Conservation (phyloP, 768 basidiomycete species). For the Pleurotus tuoliensis region DNA sequence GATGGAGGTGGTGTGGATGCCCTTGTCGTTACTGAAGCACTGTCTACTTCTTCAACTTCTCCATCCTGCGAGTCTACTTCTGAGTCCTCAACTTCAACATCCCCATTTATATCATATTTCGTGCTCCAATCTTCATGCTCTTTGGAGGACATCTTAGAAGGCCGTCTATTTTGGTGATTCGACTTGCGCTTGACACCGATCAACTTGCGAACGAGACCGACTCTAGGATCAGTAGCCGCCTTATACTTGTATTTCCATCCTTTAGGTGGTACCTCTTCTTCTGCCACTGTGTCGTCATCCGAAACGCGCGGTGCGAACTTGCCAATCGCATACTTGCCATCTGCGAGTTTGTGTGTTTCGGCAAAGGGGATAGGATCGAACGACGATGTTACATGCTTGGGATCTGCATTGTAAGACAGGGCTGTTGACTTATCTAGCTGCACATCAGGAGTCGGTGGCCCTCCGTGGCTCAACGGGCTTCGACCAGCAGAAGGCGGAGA, state of each 20-base stretch:
- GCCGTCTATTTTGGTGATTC: conserved; percentile 29
- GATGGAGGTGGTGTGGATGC: conserved; percentile 68
- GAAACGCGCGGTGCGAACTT: conserved; percentile 72
- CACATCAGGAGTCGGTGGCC: conserved; percentile 52
- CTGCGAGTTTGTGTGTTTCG: conserved; percentile 52
- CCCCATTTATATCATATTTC: conserved; percentile 20
- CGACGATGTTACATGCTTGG: conserved; percentile 17
- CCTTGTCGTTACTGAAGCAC: conserved; percentile 35
- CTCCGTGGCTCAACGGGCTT: conserved; percentile 42
- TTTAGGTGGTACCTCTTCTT: conserved; percentile 16
- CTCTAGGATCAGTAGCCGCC: conserved; percentile 65
- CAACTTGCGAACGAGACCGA: conserved; percentile 63
- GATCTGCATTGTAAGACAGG: neutral
- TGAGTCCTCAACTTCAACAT: conserved; percentile 28
- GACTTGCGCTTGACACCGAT: conserved; percentile 68
- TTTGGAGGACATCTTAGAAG: conserved; percentile 30
- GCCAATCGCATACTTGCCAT: conserved; percentile 71
- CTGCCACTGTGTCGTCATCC: conserved; percentile 44
- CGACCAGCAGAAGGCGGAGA: conserved; percentile 48
- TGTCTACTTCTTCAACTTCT: conserved; percentile 27
- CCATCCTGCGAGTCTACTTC: conserved; percentile 35
- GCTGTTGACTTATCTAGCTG: conserved; percentile 18
- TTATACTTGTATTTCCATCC: conserved; percentile 55
- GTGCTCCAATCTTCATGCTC: conserved; percentile 48
- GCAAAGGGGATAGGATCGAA: conserved; percentile 81